These are phyloP conservation scores for Pleurotus ostreatus DNA, from an alignment of 768 basidiomycete species.

Conservation along the genomic window DNA sequence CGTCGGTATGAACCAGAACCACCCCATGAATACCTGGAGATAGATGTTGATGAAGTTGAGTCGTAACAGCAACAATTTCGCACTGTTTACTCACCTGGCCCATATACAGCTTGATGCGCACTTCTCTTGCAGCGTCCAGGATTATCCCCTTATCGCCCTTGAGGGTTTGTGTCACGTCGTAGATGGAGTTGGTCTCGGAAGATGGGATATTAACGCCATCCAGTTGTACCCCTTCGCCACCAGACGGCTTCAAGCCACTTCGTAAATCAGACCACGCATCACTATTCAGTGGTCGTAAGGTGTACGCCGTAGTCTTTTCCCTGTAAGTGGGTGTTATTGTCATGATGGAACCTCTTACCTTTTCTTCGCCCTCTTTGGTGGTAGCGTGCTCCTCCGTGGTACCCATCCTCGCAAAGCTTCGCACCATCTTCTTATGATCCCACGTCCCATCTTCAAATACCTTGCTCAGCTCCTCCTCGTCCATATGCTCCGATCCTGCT, in stretches of 20 bases:
- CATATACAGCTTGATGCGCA: conserved; percentile 68
- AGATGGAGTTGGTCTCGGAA: conserved; percentile 41
- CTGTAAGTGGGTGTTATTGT: neutral
- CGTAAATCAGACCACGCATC: conserved; percentile 38
- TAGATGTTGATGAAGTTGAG: neutral
- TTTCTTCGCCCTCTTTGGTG: conserved; percentile 27
- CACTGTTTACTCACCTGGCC: conserved; percentile 47
- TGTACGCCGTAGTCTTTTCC: conserved; percentile 36
- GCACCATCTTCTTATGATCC: conserved; percentile 79
- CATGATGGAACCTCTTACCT: conserved; percentile 21
- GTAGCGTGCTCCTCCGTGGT: conserved; percentile 23
- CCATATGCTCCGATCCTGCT: conserved; percentile 29
- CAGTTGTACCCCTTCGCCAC: conserved; percentile 13
- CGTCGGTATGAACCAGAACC: conserved; percentile 83
- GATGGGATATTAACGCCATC: conserved; percentile 24
- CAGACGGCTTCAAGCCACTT: conserved; percentile 26
- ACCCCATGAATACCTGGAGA: conserved; percentile 68
- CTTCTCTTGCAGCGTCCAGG: conserved; percentile 63
- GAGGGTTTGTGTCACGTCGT: conserved; percentile 29
- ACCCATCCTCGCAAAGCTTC: conserved; percentile 65
- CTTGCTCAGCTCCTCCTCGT: conserved; percentile 31
- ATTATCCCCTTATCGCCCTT: conserved; percentile 38
- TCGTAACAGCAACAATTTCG: neutral
- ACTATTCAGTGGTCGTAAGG: conserved; percentile 41
- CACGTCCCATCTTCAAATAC: conserved; percentile 54